Conservation (phyloP, 495 filamentous ascomycete genomes). For the Neurospora sp. region DNA sequence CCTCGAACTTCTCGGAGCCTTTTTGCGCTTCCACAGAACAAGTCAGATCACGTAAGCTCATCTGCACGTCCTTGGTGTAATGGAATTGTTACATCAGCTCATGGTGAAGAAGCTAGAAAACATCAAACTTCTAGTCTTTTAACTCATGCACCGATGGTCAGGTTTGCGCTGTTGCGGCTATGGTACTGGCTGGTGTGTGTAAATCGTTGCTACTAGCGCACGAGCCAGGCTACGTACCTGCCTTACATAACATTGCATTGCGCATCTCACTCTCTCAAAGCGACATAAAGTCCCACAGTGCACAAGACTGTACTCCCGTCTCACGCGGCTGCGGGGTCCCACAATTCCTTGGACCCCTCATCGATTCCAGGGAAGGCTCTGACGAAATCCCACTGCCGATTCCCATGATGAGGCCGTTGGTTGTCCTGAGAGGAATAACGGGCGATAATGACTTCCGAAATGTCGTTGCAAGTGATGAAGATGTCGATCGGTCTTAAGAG, state of each 20-base stretch:
- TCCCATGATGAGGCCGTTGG: not conserved
- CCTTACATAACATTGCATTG: constrained; percentile 4
- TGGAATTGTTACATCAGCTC: not conserved
- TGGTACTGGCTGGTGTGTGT: not conserved
- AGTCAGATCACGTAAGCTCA: not conserved
- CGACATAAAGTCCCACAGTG: not conserved
- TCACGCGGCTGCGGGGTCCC: not conserved
- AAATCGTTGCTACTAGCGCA: not conserved
- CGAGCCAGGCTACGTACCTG: constrained; percentile 4
- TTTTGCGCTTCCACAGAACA: not conserved
- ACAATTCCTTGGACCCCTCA: constrained; percentile 4
- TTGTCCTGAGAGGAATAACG: not conserved
- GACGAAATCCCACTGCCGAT: constrained; percentile 11
- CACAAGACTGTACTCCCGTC: not conserved
- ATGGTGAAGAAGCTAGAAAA: not conserved
- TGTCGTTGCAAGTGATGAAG: not conserved
- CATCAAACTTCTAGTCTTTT: not conserved
- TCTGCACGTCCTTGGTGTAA: not conserved
- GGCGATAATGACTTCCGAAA: not conserved
- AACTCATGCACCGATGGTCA: not conserved
- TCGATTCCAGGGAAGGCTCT: constrained; percentile 4
- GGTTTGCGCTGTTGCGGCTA: not conserved
- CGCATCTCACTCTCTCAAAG: not conserved
- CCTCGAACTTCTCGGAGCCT: not conserved
- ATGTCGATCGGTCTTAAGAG: not conserved